Conservation (phyloP, 306 rosid species). For the Heteromeles arbutifolia region DNA sequence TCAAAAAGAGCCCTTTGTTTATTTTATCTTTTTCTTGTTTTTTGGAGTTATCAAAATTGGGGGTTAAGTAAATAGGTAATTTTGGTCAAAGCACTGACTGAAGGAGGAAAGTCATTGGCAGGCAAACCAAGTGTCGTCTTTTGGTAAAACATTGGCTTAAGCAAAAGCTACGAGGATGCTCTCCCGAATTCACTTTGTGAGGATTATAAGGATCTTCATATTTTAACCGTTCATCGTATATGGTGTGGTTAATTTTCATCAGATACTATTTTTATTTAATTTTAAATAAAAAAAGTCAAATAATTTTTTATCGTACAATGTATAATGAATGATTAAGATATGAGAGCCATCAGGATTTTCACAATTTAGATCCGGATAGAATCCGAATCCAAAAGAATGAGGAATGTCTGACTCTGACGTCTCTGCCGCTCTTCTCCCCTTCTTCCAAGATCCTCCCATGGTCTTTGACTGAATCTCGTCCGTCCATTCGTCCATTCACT, state of each 20-base stretch:
- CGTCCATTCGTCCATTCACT: slow-evolving; percentile 24
- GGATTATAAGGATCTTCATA: rapidly evolving
- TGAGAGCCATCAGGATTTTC: rapidly evolving
- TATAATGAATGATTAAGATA: rapidly evolving
- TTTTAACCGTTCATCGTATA: rapidly evolving
- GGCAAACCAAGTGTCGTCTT: slow-evolving; percentile 27
- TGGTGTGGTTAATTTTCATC: rapidly evolving
- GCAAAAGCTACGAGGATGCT: slow-evolving; percentile 8
- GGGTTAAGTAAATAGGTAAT: slow-evolving; percentile 8
- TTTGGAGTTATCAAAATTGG: background rate
- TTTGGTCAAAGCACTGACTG: slow-evolving; percentile 22
- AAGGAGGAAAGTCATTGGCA: slow-evolving; percentile 6
- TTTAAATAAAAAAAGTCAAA: no score
- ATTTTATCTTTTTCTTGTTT: no score
- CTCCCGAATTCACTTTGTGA: no score
- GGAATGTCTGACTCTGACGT: slow-evolving; percentile 61
- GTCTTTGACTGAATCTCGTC: slow-evolving; percentile 57
- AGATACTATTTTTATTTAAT: no score
- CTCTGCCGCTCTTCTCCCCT: slow-evolving; percentile 26
- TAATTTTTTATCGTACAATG: rapidly evolving
- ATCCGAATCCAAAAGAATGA: background rate
- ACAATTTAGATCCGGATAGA: no score
- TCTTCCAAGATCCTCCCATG: slow-evolving; percentile 27
- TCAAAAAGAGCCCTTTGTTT: no score
- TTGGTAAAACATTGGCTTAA: slow-evolving; percentile 28